A percentile compares a stretch with the other conserved stretches of the same genome.
Conservation (phyloP, 306 rosid species). For the Glycine latifolia region DNA sequence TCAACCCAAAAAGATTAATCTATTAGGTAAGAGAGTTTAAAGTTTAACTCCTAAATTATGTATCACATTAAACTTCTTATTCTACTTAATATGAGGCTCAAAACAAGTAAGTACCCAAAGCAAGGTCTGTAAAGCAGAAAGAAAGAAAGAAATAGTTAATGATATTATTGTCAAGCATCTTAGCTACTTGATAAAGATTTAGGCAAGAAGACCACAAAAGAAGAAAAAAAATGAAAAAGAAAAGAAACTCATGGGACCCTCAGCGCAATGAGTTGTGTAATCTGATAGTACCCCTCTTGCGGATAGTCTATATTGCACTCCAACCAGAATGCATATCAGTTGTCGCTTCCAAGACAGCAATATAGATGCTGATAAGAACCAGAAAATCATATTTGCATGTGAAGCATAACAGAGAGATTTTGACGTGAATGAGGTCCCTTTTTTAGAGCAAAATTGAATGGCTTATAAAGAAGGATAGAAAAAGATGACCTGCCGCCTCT, state of each 20-base stretch:
- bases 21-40: too few species aligned
- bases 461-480: not conserved
- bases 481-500: not conserved
- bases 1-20: too few species aligned
- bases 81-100: too few species aligned
- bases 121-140: too few species aligned
- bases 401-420: not conserved
- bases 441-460: slow-evolving; percentile 7
- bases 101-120: too few species aligned
- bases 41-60: too few species aligned
- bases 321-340: slow-evolving; percentile 13
- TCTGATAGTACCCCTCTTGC: not conserved
- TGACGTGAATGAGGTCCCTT: not conserved
- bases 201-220: not conserved
- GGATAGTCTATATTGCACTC: slow-evolving; percentile 5
- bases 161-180: not conserved
- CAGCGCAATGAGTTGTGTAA: not conserved
- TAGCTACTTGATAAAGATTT: not conserved
- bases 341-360: not conserved
- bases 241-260: not conserved
- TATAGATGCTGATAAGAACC: not conserved
- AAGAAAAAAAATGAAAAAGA: not conserved
- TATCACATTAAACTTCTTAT: too few species aligned
- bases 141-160: not conserved
- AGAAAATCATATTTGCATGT: not conserved